These are phyloP conservation scores for Nicotiana otophora DNA, from an alignment of 257 asterid species.

Conservation along the genomic window DNA sequence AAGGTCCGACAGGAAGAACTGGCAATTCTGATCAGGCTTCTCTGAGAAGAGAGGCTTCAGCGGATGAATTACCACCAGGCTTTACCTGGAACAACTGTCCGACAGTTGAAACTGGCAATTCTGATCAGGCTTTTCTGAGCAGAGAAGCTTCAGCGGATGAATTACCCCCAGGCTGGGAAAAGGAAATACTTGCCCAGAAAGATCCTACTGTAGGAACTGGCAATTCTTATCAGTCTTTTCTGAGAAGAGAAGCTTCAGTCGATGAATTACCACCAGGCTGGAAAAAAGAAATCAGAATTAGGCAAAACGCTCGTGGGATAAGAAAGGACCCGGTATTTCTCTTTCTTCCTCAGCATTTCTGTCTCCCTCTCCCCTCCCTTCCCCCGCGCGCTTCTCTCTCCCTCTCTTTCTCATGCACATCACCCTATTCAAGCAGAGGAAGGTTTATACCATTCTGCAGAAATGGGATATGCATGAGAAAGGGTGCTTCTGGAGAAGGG, in stretches of 20 bases:
- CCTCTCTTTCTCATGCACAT: neutral
- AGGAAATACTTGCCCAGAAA: neutral
- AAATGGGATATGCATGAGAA: neutral
- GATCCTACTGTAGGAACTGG: neutral
- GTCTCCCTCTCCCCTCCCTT: neutral
- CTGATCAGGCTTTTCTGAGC: neutral
- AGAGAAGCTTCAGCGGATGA: neutral
- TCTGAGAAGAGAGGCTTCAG: neutral
- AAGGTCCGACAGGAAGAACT: neutral
- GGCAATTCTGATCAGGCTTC: neutral
- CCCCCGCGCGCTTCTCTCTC: neutral
- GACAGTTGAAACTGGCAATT: neutral
- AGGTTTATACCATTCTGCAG: neutral
- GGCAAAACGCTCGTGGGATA: slow-evolving; percentile 28
- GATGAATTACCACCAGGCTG: slow-evolving; percentile 73
- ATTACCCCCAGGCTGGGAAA: neutral
- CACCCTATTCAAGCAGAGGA: neutral
- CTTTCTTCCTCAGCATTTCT: slow-evolving; percentile 4
- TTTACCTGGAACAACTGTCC: neutral
- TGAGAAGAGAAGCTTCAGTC: slow-evolving; percentile 9
- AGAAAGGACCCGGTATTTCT: slow-evolving; percentile 54
- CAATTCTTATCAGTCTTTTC: neutral
- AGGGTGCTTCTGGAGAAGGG: neutral
- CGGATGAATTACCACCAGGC: neutral
- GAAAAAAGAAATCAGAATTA: slow-evolving; percentile 45